phyloP scores from a whole-genome alignment of 1,284 basidiomycete species.

The Cryptococcus sp. region DNA sequence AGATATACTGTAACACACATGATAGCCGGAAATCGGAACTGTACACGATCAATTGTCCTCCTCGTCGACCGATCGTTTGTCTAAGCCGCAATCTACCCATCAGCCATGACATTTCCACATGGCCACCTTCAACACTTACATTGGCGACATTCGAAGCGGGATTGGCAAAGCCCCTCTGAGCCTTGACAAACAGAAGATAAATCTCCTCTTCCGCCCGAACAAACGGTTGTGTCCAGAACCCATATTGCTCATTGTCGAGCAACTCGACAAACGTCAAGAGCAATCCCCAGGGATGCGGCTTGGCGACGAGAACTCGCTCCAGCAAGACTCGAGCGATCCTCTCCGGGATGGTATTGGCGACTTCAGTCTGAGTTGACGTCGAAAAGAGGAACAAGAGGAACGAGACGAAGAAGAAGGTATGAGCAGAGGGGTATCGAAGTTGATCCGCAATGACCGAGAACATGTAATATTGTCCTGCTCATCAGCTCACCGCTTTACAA shows the following conservation, averaged over 20 bases:
- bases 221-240: constrained; percentile 47
- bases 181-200: constrained; percentile 29
- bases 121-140: no score
- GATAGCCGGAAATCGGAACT: no score
- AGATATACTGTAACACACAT: no score
- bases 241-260: constrained; percentile 42
- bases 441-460: constrained; percentile 86
- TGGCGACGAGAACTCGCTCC: constrained; percentile 86
- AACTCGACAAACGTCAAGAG: constrained; percentile 85
- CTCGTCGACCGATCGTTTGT: no score
- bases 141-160: no score
- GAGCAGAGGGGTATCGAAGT: constrained; percentile 91
- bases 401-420: constrained; percentile 92
- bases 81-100: no score
- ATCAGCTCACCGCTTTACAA: constrained; percentile 3
- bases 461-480: constrained; percentile 77
- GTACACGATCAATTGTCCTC: no score
- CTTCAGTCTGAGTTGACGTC: constrained; percentile 37
- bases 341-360: constrained; percentile 61
- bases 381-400: constrained; percentile 79
- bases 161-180: constrained; percentile 3
- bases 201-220: constrained; percentile 43
- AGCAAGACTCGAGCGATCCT: constrained; percentile 85
- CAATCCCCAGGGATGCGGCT: constrained; percentile 97
- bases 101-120: no score